These are phyloP conservation scores for Magnolia changhungtana DNA, from an alignment of 164 flowering plant species.

Conservation along the genomic window DNA sequence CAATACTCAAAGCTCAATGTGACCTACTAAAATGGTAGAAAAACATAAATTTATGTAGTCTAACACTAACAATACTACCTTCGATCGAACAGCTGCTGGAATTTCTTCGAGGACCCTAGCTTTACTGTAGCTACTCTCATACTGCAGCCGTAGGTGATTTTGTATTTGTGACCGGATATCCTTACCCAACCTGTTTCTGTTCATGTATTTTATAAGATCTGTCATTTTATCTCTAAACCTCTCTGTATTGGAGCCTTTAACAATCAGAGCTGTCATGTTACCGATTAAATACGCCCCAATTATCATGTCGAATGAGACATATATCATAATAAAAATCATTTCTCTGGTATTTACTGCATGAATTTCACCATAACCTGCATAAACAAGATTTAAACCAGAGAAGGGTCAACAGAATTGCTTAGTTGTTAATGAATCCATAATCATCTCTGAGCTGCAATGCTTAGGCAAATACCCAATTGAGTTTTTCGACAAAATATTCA, in stretches of 20 bases:
- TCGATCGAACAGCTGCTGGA: constrained; percentile 20
- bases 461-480: too few relatives aligned
- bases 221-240: constrained; percentile 33
- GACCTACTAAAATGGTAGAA: neutral
- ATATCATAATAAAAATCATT: constrained; percentile 31
- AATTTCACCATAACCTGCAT: constrained; percentile 25
- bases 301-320: constrained; percentile 27
- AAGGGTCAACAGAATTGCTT: too few relatives aligned
- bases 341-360: constrained; percentile 34
- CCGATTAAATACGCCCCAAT: constrained; percentile 34
- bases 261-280: constrained; percentile 30
- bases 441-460: neutral
- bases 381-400: neutral
- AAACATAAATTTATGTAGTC: neutral
- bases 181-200: constrained; percentile 24
- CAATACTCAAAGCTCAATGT: neutral
- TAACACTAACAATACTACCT: constrained; percentile 6
- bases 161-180: constrained; percentile 24
- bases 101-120: constrained; percentile 21
- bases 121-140: constrained; percentile 21
- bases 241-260: constrained; percentile 32
- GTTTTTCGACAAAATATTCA: too few relatives aligned
- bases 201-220: constrained; percentile 25
- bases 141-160: constrained; percentile 19
- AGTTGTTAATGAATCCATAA: too few relatives aligned